phyloP scores from a whole-genome alignment of 371 early-diverging fungal genomes.

The Mucor velutinosus region DNA sequence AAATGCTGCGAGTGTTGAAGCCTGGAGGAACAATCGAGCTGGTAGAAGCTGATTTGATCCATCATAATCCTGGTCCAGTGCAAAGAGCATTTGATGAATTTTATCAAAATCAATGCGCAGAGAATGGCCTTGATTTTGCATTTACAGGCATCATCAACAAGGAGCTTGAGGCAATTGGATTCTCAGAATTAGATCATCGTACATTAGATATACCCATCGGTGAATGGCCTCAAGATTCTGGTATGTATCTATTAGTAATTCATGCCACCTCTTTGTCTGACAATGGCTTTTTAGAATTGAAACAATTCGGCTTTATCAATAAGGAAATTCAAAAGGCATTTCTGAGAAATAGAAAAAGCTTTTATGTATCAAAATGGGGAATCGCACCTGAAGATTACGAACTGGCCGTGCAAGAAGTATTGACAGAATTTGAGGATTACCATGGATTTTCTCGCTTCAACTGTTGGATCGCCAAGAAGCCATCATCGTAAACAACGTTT shows the following conservation, averaged over 20 bases:
- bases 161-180: constrained; percentile 28
- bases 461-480: constrained; percentile 45
- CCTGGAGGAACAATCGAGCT: constrained; percentile 50
- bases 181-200: constrained; percentile 27
- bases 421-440: constrained; percentile 51
- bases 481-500: not conserved
- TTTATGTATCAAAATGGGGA: constrained; percentile 42
- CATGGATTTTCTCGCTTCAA: constrained; percentile 49
- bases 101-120: constrained; percentile 35
- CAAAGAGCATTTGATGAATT: constrained; percentile 49
- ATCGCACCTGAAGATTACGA: constrained; percentile 50
- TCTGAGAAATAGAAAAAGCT: constrained; percentile 38
- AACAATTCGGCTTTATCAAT: constrained; percentile 57
- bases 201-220: constrained; percentile 49
- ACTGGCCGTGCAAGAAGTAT: constrained; percentile 44
- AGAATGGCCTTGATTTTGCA: constrained; percentile 35
- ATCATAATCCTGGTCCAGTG: constrained; percentile 53
- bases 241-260: constrained; percentile 9
- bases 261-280: not conserved
- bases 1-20: constrained; percentile 44
- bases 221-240: constrained; percentile 51
- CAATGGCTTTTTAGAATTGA: constrained; percentile 33
- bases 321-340: constrained; percentile 48
- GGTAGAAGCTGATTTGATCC: constrained; percentile 45
- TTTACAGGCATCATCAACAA: constrained; percentile 31